Conservation (phyloP, 2,329 filamentous ascomycete species). For the Diaporthe sp. region DNA sequence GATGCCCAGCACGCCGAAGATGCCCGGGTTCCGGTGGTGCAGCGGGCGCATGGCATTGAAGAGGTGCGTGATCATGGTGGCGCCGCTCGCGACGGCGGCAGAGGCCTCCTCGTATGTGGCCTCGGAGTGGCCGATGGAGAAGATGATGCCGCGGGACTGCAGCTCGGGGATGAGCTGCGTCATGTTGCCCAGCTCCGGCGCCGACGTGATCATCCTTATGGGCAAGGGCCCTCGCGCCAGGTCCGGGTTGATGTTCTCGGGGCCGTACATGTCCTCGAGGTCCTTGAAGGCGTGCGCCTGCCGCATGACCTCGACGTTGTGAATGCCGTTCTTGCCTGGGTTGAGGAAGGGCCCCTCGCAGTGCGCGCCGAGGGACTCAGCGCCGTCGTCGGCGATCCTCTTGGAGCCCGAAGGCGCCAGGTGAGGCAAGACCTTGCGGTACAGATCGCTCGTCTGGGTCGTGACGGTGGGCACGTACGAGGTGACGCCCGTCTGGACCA, state of each 20-base stretch:
- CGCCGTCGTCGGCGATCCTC: slow-evolving; percentile 76
- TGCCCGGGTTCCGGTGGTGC: slow-evolving; percentile 90
- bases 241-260: slow-evolving; percentile 70
- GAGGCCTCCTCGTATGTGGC: slow-evolving; percentile 88
- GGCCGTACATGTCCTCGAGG: slow-evolving; percentile 80
- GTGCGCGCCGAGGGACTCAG: slow-evolving; percentile 91
- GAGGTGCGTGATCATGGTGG: slow-evolving; percentile 91
- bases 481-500: slow-evolving; percentile 85
- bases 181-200: slow-evolving; percentile 84
- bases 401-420: slow-evolving; percentile 78
- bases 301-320: slow-evolving; percentile 80
- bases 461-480: slow-evolving; percentile 87
- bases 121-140: slow-evolving; percentile 88
- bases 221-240: slow-evolving; percentile 55
- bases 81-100: slow-evolving; percentile 78
- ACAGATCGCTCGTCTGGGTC: slow-evolving; percentile 84
- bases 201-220: slow-evolving; percentile 87
- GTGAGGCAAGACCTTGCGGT: slow-evolving; percentile 83
- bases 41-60: slow-evolving; percentile 96
- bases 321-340: slow-evolving; percentile 87
- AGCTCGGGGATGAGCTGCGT: slow-evolving; percentile 77
- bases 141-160: slow-evolving; percentile 76
- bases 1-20: slow-evolving; percentile 87
- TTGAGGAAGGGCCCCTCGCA: slow-evolving; percentile 92
- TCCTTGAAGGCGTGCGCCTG: slow-evolving; percentile 75